A percentile compares a stretch with the other conserved stretches of the same genome.
phyloP scores from a whole-genome alignment of 805 yeast species.

The Pichia exigua region DNA sequence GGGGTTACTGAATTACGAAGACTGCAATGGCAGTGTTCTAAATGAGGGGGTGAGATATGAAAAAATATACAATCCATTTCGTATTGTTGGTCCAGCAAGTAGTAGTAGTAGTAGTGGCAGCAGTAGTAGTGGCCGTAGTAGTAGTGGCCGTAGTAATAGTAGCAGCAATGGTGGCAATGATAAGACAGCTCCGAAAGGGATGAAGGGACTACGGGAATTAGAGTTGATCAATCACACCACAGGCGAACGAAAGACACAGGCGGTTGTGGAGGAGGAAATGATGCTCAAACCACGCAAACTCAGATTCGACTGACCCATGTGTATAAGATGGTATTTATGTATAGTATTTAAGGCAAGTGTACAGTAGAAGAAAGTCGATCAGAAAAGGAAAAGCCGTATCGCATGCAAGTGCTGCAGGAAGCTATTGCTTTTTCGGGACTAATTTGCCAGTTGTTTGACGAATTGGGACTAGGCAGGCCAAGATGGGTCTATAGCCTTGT shows the following conservation, averaged over 20 bases:
- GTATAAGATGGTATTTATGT: too few relatives aligned
- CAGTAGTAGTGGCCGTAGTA: background rate
- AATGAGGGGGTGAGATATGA: slow-evolving; percentile 18
- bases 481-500: too few relatives aligned
- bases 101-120: background rate
- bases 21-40: background rate
- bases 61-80: slow-evolving; percentile 22
- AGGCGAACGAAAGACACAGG: background rate
- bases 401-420: background rate
- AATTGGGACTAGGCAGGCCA: too few relatives aligned
- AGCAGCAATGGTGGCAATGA: background rate
- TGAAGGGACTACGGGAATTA: background rate
- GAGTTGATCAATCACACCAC: background rate
- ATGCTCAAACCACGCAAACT: background rate
- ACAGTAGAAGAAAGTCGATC: too few relatives aligned
- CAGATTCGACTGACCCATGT: background rate
- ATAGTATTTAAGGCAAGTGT: background rate
- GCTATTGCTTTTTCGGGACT: background rate
- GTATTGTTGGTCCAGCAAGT: too few relatives aligned
- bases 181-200: background rate
- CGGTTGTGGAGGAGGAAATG: background rate
- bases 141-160: background rate
- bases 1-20: background rate
- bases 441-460: too few relatives aligned
- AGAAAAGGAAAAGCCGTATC: too few relatives aligned